Conservation (phyloP, 208 protist species). For the Wallacemonas sp. region DNA sequence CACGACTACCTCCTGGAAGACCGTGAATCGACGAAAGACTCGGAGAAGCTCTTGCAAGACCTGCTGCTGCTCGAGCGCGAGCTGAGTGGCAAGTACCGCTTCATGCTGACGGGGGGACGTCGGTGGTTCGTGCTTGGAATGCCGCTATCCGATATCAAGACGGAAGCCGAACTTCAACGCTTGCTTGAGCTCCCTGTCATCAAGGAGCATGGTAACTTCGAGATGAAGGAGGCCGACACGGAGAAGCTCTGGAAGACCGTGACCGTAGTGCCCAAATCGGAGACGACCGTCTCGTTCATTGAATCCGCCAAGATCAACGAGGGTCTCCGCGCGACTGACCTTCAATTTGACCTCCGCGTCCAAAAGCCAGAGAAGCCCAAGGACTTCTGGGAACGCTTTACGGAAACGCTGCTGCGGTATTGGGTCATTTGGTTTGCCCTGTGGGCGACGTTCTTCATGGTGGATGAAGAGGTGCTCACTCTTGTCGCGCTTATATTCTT, state of each 20-base stretch:
- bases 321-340: conserved; percentile 23
- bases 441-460: conserved; percentile 90
- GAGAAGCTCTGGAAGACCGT: conserved; percentile 83
- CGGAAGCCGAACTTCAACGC: conserved; percentile 70
- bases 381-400: conserved; percentile 77
- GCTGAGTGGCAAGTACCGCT: conserved; percentile 74
- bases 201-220: conserved; percentile 76
- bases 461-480: conserved; percentile 91
- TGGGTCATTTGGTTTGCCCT: conserved; percentile 89
- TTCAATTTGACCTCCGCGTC: conserved; percentile 55
- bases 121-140: conserved; percentile 83
- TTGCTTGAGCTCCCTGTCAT: conserved; percentile 71
- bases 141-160: conserved; percentile 71
- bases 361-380: conserved; percentile 68
- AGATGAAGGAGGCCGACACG: conserved; percentile 31
- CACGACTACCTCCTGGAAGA: conserved; percentile 45
- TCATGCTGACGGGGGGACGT: conserved; percentile 62
- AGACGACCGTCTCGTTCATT: conserved; percentile 49
- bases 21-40: conserved; percentile 53
- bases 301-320: conserved; percentile 49
- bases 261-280: conserved; percentile 48
- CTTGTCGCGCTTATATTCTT: conserved; percentile 81
- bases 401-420: conserved; percentile 79
- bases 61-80: conserved; percentile 82
- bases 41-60: conserved; percentile 78